Evolutionary conservation across 805 yeast genomes (phyloP), one percentile per base, ranked within the genome.

Genomic region (Blastobotrys attinorum): DNA sequence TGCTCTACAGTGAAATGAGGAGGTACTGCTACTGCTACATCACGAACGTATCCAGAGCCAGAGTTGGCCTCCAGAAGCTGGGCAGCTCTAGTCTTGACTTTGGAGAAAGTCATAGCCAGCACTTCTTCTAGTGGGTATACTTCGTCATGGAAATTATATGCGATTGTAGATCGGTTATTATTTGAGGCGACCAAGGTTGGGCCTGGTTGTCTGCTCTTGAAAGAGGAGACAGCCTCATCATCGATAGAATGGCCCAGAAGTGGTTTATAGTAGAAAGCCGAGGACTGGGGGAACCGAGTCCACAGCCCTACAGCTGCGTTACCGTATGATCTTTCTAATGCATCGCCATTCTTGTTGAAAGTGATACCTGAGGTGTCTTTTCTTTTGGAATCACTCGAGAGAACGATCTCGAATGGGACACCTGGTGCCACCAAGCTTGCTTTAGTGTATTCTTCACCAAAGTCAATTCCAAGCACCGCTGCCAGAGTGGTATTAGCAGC

Each of bases 371-470:
- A 74, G 3, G 80, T 69, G 55, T 90, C 97, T 60, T 92, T 92
- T 46, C 98, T 73, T 63, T 88, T 86, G 2, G 96, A 82, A 56
- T 92, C 97, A 21, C 86, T 81, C 3, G 97, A 86, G 48, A 92
- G 67, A 11, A 92, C 81, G 33, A 92, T 74, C 57, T 92, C 97
- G 58, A 89, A 80, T 13, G 88, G 83, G 17, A 87, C 79, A 10
- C 88, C 86, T 0, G 97, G 97, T 0, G 96, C 96, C 33, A 92
- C 83, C 37, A 92, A 69, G 40, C 81, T 85, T 2, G 95, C 87
- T 60, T 92, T 92, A 20, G 88, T 76, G 67, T 71, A 83, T 56
- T 88, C 90, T 44, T 84, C 82, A 42, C 98, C 98, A 57, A 73
- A 80, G 60, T 92, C 98, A 32, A 92, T 69, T 18, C 96, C 97